These are phyloP conservation scores for Metschnikowia cerradonensis DNA, from an alignment of 805 yeast species.

Conservation along the genomic window DNA sequence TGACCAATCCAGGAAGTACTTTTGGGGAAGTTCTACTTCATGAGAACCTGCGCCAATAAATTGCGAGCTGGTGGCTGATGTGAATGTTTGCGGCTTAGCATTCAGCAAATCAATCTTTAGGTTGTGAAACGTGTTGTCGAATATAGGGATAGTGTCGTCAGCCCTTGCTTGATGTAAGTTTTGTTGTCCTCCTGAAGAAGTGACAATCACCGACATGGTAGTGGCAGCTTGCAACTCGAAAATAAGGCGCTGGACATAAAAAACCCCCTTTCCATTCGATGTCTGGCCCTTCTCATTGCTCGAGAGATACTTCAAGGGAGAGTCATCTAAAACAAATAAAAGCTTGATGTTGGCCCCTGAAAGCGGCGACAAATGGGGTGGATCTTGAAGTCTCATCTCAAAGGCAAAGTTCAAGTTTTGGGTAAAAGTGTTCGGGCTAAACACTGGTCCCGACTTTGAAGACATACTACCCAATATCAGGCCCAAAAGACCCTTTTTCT, in stretches of 20 bases:
- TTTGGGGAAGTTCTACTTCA: conserved; percentile 44
- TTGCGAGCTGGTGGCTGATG: conserved; percentile 21
- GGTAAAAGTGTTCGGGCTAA: conserved; percentile 1
- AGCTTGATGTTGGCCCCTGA: conserved; percentile 34
- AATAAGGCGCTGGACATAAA: conserved; percentile 40
- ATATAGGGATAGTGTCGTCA: conserved; percentile 24
- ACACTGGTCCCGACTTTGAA: conserved; percentile 1
- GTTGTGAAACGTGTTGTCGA: conserved; percentile 32
- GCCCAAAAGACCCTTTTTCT: conserved; percentile 9
- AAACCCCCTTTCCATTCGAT: conserved; percentile 44
- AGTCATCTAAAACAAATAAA: conserved; percentile 24
- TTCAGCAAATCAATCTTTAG: conserved; percentile 38
- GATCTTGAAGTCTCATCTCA: conserved; percentile 47
- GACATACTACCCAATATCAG: conserved; percentile 9
- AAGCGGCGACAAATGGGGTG: conserved; percentile 45
- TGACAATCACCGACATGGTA: conserved; percentile 17
- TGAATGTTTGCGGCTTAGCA: conserved; percentile 24
- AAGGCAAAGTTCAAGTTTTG: conserved; percentile 38
- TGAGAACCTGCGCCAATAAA: conserved; percentile 17
- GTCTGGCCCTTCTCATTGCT: conserved; percentile 34
- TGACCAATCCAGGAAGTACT: conserved; percentile 36
- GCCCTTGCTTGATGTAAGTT: conserved; percentile 27
- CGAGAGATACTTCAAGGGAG: conserved; percentile 29
- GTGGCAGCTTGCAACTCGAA: conserved; percentile 32
- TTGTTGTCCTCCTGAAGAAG: conserved; percentile 15